These are phyloP conservation scores for Trematosphaeria pertusa DNA, from an alignment of 2,329 filamentous ascomycete genomes.

Conservation along the genomic window DNA sequence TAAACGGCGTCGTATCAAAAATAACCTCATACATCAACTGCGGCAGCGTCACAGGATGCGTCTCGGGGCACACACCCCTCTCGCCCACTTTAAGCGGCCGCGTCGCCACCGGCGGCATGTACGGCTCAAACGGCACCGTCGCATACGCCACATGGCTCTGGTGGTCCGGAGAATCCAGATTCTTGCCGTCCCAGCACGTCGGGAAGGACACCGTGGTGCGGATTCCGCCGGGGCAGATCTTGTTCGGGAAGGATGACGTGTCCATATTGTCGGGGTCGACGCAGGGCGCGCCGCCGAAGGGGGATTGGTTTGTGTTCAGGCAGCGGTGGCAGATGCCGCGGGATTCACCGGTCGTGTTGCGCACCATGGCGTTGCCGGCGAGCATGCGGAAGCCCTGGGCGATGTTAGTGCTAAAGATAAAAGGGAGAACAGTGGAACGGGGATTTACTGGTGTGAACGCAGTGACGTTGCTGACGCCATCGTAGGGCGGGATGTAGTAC, in stretches of 20 bases:
- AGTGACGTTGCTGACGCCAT: slow-evolving; percentile 43
- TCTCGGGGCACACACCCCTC: slow-evolving; percentile 50
- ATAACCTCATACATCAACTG: slow-evolving; percentile 58
- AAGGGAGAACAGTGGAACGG: no score
- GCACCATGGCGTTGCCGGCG: slow-evolving; percentile 31
- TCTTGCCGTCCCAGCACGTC: slow-evolving; percentile 56
- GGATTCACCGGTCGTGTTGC: slow-evolving; percentile 23
- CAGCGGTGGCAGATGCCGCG: slow-evolving; percentile 44
- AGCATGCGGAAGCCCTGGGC: slow-evolving; percentile 40
- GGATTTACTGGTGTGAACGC: slow-evolving; percentile 35
- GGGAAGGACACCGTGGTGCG: slow-evolving; percentile 15
- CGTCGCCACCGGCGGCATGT: slow-evolving; percentile 22
- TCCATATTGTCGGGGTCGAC: slow-evolving; percentile 35
- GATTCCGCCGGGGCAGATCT: slow-evolving; percentile 54
- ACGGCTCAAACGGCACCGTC: slow-evolving; percentile 38
- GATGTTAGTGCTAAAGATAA: no score
- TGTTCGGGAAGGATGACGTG: slow-evolving; percentile 46
- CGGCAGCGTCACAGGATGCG: slow-evolving; percentile 53
- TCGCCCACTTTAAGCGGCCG: slow-evolving; percentile 28
- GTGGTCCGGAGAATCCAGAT: slow-evolving; percentile 62
- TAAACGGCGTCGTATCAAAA: slow-evolving; percentile 50
- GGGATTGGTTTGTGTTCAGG: slow-evolving; percentile 13
- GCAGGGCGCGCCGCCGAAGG: slow-evolving; percentile 26
- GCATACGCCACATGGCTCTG: slow-evolving; percentile 58
- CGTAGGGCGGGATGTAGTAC: slow-evolving; percentile 42